Conservation (phyloP, 805 yeast species). For the Danielozyma ontarioensis region DNA sequence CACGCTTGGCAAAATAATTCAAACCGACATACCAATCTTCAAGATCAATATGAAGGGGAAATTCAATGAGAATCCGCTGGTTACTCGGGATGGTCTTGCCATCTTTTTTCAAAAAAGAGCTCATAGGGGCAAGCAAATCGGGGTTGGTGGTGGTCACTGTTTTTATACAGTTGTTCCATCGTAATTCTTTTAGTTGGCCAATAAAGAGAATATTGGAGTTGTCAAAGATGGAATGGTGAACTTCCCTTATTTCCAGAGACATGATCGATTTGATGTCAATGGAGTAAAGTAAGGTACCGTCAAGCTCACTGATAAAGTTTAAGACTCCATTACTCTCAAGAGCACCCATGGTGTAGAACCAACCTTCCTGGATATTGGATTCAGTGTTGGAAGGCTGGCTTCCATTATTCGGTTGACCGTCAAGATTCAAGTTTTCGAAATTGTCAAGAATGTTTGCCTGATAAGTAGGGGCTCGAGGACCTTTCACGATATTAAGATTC, state of each 20-base stretch:
- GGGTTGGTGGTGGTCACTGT: constrained; percentile 23
- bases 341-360: constrained; percentile 73
- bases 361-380: constrained; percentile 41
- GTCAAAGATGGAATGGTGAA: constrained; percentile 60
- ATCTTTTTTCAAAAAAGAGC: constrained; percentile 25
- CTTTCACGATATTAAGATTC: constrained; percentile 31
- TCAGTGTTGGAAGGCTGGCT: constrained; percentile 3
- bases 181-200: constrained; percentile 51
- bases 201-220: constrained; percentile 54
- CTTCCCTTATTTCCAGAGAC: constrained; percentile 57
- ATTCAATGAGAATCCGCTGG: constrained; percentile 49
- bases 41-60: constrained; percentile 62
- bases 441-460: constrained; percentile 8
- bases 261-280: constrained; percentile 49
- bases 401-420: constrained; percentile 8
- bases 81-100: constrained; percentile 27
- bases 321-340: constrained; percentile 58
- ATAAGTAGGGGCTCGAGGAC: constrained; percentile 34
- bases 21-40: constrained; percentile 76
- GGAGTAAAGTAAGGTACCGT: constrained; percentile 57
- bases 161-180: constrained; percentile 37
- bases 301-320: constrained; percentile 56
- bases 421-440: neutral
- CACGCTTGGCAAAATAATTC: constrained; percentile 57
- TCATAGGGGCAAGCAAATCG: constrained; percentile 6